Base-by-base conservation (phyloP, 2,329 filamentous ascomycete genomes). In the Colletotrichum scovillei region DNA sequence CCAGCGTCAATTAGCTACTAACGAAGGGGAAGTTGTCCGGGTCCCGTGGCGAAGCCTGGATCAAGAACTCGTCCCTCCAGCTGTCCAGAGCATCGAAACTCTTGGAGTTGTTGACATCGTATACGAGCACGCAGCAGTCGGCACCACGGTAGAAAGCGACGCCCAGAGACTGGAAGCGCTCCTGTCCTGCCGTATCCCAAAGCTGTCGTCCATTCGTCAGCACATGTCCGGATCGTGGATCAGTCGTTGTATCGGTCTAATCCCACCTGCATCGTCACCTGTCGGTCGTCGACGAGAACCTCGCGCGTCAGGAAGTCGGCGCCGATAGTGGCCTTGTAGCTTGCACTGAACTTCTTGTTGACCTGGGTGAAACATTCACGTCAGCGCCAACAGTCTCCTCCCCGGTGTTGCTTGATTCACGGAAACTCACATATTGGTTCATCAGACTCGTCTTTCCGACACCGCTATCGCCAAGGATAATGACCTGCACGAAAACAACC, bases 341-440 rank as follows among this genome's bases (percentile, higher is more conserved):
- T 98, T 78, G 95, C 96, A 83, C 95, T 98, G 88, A 99, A 99
- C 85, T 99, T 98, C 88, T 99, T 99, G 89, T 99, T 99, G 90
- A 99, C 96, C 96, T 98, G 42, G n/a, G 56, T n/a, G 32, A 52
- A 62, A 32, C 14, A 26, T 49, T 38, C 42, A 52, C 49, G 26
- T 73, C 38, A 73, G 38, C 30, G 59, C 16, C 26, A 38, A 16
- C 46, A 46, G 24, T 46, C 53, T 32, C 42, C 26, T 32, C 16
- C 32, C 19, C 22, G 56, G 42, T 52, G 67, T 69, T 60, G 56
- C 67, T 46, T 42, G 56, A n/a, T 26, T 32, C n/a, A 35, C 26
- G 56, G 26, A 53, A 49, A 67, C 94, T 84, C 92, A 98, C 97
- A 94, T 98, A 99, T 98, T 99, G 97, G 88, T 99, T 99, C 97